Base-by-base conservation (phyloP, 1,284 basidiomycete species). In the Ganoderma sinense region DNA sequence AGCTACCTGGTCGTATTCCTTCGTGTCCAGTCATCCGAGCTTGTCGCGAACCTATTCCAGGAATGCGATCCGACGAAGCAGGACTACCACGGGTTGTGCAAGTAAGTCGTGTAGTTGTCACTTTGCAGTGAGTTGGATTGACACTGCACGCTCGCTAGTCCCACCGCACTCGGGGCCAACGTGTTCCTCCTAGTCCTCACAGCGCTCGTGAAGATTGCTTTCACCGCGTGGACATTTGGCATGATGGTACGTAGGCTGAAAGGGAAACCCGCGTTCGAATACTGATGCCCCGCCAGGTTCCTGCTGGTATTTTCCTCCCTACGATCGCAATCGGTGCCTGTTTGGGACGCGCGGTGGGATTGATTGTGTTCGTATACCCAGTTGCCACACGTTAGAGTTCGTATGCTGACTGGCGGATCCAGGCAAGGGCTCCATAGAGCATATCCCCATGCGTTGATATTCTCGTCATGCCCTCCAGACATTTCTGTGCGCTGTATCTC, bases 151-250 rank as follows among this genome's bases (percentile, higher is more conserved):
- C 65, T 56, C 16, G 31, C 18, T 65, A 92, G 91, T 74, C 87
- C 89, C 4, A 87, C 85, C 7, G 90, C 90, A 3, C 85, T 87
- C 71, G 85, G 87, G 82, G 86, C 90, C 70, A 93, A 91, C 73
- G 84, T 92, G 7, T 91, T 92, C 74, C 80, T 92, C 8, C 82
- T 93, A 2, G 77, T 89, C 41, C 78, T 92, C 10, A 91, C 91
- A 0, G 89, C 90, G 3, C 76, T 82, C 4, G 81, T 89, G 62
- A 93, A 93, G 75, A 77, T 92, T 20, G 81, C 83, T 1, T 79
- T 93, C 36, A 93, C 91, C 29, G 87, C 90, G 3, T 92, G 90
- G 89, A 92, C 91, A 4, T 93, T 93, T 76, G 91, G 91, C 18
- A 91, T 92, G 88, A 90, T 89, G 88, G 91, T 90, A 71, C 71